Base-by-base conservation (phyloP, 768 basidiomycete genomes). In the Termitomyces sp. region DNA sequence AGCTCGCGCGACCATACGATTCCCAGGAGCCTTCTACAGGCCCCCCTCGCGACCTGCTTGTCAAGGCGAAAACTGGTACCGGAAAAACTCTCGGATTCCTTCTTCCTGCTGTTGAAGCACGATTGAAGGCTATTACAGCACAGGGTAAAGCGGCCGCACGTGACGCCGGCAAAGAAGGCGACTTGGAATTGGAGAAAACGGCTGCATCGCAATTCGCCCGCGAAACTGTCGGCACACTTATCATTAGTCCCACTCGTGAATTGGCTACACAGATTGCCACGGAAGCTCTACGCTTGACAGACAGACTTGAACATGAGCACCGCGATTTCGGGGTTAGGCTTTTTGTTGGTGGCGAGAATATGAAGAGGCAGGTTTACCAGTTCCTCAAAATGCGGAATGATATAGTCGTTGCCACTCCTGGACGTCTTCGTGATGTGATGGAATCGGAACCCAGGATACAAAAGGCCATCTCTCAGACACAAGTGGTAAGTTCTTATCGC, bases 51-150 rank as follows among this genome's bases (percentile, higher is more conserved):
- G 94, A 98, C 69, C 71, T 95, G 24, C 78, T 96, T 47, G 92
- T 95, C 57, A 88, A 91, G 68, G 90, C 93, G 5, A 89, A 87
- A 69, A 93, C 93, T 0, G 92, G 93, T 31, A 93, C 93, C 0
- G 93, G 92, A 34, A 96, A 95, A 73, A 95, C 93, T 0, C 74
- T 94, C 36, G 92, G 85, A 0, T 96, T 95, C 77, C 83, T 97
- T 56, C 79, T 96, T 20, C 93, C 93, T 9, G 91, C 91, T 6
- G 80, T 95, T 61, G 91, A 95, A 67, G 79, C 87, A 2, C 86
- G 95, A 8, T 39, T 91, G 20, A 81, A 81, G 57, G 73, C 80
- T 9, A 70, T 94, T n/a, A 71, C 82, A 6, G 72, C 73, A 5
- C 69, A 76, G 44, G 76, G 74, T 24, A 67, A 74, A 51, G 72